Evolutionary conservation across 1,139 yeast genomes (phyloP), one percentile per base, ranked within the genome.

Genomic region (Diutina pseudorugosa): DNA sequence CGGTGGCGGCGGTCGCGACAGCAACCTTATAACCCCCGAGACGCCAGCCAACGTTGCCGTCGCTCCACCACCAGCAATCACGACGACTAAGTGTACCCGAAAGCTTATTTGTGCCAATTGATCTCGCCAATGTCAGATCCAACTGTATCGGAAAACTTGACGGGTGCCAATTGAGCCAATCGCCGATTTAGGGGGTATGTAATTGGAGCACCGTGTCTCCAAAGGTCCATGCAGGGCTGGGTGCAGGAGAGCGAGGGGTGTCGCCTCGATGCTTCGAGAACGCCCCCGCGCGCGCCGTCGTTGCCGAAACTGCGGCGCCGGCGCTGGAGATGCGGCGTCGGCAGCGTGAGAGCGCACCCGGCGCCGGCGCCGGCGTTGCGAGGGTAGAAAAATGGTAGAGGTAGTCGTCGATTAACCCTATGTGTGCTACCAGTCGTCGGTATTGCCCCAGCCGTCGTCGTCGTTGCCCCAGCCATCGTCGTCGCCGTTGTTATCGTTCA

Each of bases 391-490:
- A n/a, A n/a, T n/a, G n/a, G n/a, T n/a, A n/a, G n/a, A n/a, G n/a
- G n/a, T n/a, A n/a, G n/a, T n/a, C n/a, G n/a, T n/a, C n/a, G n/a
- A n/a, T n/a, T n/a, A n/a, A n/a, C n/a, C n/a, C n/a, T n/a, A n/a
- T n/a, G n/a, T n/a, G n/a, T n/a, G n/a, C 36, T 51, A 47, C 25
- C 41, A 52, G 1, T 58, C 63, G 14, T 57, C 62, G 43, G 61
- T 68, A 51, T 59, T 56, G 2, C 65, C 72, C 73, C 75, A 70
- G 1, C 67, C 69, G 54, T 70, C 73, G 14, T 54, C 58, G 41
- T 57, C 62, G 41, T 62, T 67, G 51, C 59, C 56, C 2, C 65
- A 71, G 72, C 75, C 70, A 0, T 67, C 69, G 54, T 70, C 73
- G 12, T 54, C 58, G 43, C 56, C 57, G 50, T 52, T 62, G 55